Evolutionary conservation across 2,329 filamentous ascomycete species (phyloP).

Genomic region (Lachnellula hyalina): DNA sequence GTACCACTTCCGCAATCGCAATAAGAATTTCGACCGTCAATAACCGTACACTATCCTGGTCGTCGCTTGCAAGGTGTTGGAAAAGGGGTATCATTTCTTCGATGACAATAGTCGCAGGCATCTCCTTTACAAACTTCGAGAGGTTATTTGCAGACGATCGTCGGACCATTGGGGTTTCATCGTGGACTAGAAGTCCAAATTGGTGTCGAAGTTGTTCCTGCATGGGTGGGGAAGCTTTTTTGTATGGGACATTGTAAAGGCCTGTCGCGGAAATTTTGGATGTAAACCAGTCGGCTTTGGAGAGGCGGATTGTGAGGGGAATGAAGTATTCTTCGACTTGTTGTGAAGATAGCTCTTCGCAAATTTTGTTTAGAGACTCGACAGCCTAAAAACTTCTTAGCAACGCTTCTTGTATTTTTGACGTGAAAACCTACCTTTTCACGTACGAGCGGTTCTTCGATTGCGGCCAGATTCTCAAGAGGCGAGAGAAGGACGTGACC

Average conservation of each 20-base stretch:
- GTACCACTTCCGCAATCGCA: constrained; percentile 92
- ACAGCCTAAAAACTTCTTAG: constrained; percentile 62
- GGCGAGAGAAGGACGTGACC: constrained; percentile 95
- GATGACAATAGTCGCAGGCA: constrained; percentile 85
- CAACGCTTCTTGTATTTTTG: neutral
- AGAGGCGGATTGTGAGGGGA: constrained; percentile 87
- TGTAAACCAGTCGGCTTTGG: constrained; percentile 99
- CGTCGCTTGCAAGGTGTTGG: constrained; percentile 91
- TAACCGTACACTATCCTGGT: constrained; percentile 94
- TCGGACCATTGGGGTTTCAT: constrained; percentile 98
- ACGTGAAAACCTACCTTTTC: constrained; percentile 68
- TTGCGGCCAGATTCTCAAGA: constrained; percentile 94
- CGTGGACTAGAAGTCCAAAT: constrained; percentile 88
- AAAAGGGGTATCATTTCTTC: constrained; percentile 99
- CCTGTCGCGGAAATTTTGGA: constrained; percentile 98
- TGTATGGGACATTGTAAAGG: constrained; percentile 89
- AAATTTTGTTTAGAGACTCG: constrained; percentile 99
- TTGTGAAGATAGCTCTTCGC: constrained; percentile 79
- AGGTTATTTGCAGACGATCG: constrained; percentile 95
- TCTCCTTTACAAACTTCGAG: constrained; percentile 95
- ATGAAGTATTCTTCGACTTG: constrained; percentile 98
- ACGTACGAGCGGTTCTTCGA: constrained; percentile 94
- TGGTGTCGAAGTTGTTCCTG: constrained; percentile 90
- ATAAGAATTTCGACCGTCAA: constrained; percentile 96
- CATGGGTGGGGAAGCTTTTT: constrained; percentile 78